These are phyloP conservation scores for Fraxinus floribunda DNA, from an alignment of 305 asterid species.

Conservation along the genomic window DNA sequence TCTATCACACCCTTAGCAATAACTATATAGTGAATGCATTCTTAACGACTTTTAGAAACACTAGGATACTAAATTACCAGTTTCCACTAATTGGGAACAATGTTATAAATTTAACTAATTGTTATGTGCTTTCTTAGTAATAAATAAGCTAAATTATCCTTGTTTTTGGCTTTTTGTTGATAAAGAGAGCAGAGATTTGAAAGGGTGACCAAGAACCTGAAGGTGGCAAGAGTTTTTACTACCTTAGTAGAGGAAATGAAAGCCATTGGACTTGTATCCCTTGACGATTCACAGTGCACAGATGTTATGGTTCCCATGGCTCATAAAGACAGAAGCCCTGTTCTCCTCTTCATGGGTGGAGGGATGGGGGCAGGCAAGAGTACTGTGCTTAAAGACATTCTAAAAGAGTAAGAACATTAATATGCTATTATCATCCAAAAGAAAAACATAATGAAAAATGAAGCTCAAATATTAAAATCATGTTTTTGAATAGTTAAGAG, in stretches of 20 bases:
- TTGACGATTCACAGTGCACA: slow-evolving; percentile 87
- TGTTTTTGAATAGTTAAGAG: not conserved
- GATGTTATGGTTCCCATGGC: slow-evolving; percentile 98
- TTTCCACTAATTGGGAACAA: not conserved
- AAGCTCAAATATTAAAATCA: not conserved
- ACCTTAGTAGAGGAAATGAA: slow-evolving; percentile 98
- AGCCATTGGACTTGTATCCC: slow-evolving; percentile 78
- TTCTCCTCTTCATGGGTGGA: slow-evolving; percentile 97
- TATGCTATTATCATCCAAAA: slow-evolving; percentile 6
- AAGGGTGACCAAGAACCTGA: slow-evolving; percentile 89
- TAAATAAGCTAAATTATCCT: not conserved
- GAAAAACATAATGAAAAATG: not conserved
- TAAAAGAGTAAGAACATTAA: slow-evolving; percentile 71
- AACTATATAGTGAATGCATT: not conserved
- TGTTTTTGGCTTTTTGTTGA: not conserved
- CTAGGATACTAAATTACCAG: not conserved
- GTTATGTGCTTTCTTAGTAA: not conserved
- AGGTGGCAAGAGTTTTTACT: slow-evolving; percentile 89
- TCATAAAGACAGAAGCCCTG: slow-evolving; percentile 88
- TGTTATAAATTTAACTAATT: not conserved
- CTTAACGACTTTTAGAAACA: not conserved
- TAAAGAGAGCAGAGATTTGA: slow-evolving; percentile 86
- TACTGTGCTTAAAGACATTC: slow-evolving; percentile 86
- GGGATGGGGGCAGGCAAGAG: slow-evolving; percentile 99
- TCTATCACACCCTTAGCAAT: not conserved